Evolutionary conservation across 371 early-diverging fungal genomes (phyloP), one percentile per base, ranked within the genome.

Genomic region (Coemansia sp.): DNA sequence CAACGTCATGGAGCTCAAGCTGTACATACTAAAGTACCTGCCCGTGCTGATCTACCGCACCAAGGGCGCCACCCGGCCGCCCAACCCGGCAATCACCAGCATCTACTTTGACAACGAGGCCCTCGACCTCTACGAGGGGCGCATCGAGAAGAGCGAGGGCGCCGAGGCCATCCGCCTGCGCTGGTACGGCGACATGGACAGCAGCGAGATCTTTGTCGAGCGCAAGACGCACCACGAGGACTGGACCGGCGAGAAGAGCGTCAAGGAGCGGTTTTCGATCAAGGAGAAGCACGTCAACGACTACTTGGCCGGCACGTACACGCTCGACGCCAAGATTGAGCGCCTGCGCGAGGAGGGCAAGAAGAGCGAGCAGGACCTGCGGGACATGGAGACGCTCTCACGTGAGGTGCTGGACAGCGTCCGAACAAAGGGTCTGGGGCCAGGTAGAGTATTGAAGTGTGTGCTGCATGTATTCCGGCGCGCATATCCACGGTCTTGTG

Each of bases 161-260:
- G 96, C 96, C 6, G 91, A 97, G 62, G 92, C 94, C 14, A 87
- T 94, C 35, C 86, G 92, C 39, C 84, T 99, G 79, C 88, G 99
- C 47, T 99, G 98, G 98, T 99, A 99, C 79, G 98, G 96, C 66
- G 90, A 89, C 59, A 89, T 88, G 81, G 87, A 87, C 39, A 83
- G 85, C 56, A 88, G 86, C 51, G 91, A 93, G 36, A 93, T 99
- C 51, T 96, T 93, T 76, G 86, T 99, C 51, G 99, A 99, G 83
- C 89, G 97, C 57, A 99, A 99, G 83, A 95, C 93, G 2, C 94
- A 99, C 76, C 91, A 89, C 51, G 99, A 99, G 78, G 96, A 95
- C 67, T 96, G 94, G 90, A 93, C 93, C 31, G 97, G 98, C 36
- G 98, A 98, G 65, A 90, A 87, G 58, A 90, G 91, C 49, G 90